Evolutionary conservation across 768 basidiomycete species (phyloP), one percentile per base, ranked within the genome.

Genomic region (Serendipita sp.): DNA sequence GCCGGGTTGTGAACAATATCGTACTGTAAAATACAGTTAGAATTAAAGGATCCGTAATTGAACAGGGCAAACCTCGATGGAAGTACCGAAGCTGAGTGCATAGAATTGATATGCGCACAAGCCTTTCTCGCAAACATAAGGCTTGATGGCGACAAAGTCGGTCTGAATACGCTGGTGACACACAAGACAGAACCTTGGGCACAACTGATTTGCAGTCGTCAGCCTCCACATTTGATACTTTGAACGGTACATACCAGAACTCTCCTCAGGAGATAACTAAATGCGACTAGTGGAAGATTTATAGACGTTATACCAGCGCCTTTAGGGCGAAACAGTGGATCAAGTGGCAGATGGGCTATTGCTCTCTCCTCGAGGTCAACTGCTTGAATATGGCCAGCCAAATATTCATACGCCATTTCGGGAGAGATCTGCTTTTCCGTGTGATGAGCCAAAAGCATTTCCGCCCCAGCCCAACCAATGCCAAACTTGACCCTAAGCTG

Each of bases 61-160:
- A 22, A 13, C n/a, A 9, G 2, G 4, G 67, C 74, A 14, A 66
- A 82, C 84, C 75, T 87, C 84, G 20, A 87, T 76, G 7, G 84
- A 84, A 3, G 82, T 80, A 0, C 84, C 85, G 28, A 81, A 76
- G 63, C 83, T 84, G 53, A 84, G 72, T 3, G 77, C 73, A 68
- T 85, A 85, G 67, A 84, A 86, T 67, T 84, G 85, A 69, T 83
- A 88, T 3, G 79, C 73, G 70, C 86, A 88, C 3, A 88, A 75
- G 61, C 78, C 78, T 3, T 76, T 77, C 62, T 79, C 77, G 69
- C 86, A 88, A 26, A 88, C 84, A 68, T 86, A 88, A 0, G 86
- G 86, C 69, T 86, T 85, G 64, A 87, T 77, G 0, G 82, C 79
- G 65, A 82, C 81, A 63, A 78, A 80, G 42, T 79, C 75, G 7